Evolutionary conservation across 2,329 filamentous ascomycete species (phyloP).

Genomic region (Bipolaris oryzae): DNA sequence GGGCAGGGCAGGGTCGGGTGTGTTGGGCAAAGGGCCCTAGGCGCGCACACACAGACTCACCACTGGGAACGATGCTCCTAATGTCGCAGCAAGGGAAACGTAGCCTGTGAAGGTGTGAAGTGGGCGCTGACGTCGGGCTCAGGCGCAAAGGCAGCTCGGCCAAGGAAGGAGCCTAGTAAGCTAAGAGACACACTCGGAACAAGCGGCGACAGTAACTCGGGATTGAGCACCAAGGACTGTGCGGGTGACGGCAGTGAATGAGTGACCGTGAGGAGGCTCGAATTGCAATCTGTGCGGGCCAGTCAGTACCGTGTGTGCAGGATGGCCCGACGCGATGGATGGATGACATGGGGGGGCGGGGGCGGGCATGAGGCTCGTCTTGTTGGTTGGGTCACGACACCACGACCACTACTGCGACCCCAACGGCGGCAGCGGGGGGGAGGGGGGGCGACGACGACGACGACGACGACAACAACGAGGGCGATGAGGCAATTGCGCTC

Average conservation of each 20-base stretch:
- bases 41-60: conserved; percentile 20
- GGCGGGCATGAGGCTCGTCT: conserved; percentile 28
- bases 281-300: conserved; percentile 38
- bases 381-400: conserved; percentile 10
- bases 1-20: neutral
- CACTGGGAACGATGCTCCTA: conserved; percentile 22
- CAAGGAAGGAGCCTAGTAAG: conserved; percentile 18
- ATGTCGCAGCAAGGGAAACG: conserved; percentile 23
- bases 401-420: neutral
- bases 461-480: too few relatives aligned
- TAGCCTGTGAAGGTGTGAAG: conserved; percentile 22
- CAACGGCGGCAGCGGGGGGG: too few relatives aligned
- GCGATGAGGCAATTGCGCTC: neutral
- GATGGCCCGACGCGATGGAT: conserved; percentile 27
- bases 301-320: conserved; percentile 25
- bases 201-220: conserved; percentile 44
- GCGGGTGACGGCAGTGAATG: conserved; percentile 31
- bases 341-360: conserved; percentile 38
- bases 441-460: neutral
- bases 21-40: too few relatives aligned
- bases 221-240: conserved; percentile 33
- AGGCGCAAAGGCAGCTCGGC: conserved; percentile 29
- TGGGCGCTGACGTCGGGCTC: conserved; percentile 24
- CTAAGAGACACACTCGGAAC: conserved; percentile 37
- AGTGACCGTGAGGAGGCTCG: conserved; percentile 39